Percentiles rank a stretch among this genome's conserved stretches.
These are phyloP conservation scores for Penicillium nucicola DNA, from an alignment of 495 filamentous ascomycete genomes.

Conservation along the genomic window DNA sequence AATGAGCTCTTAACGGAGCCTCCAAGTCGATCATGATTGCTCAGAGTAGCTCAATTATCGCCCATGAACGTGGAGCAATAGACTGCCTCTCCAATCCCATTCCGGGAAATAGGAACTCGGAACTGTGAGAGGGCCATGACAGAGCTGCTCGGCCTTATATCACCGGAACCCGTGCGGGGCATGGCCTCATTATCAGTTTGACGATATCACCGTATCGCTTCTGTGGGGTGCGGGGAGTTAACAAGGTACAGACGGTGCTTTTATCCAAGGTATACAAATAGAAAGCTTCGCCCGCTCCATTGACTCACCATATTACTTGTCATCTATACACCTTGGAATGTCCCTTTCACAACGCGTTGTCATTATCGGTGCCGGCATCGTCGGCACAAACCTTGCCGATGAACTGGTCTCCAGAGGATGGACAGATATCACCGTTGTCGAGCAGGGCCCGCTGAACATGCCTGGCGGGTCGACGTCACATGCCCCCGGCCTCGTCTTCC, in stretches of 20 bases:
- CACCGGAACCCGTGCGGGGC: conserved; percentile 8
- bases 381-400: conserved; percentile 51
- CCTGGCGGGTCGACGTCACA: conserved; percentile 53
- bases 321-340: conserved; percentile 8
- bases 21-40: neutral
- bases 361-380: conserved; percentile 54
- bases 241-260: neutral
- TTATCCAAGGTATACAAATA: neutral
- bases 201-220: neutral
- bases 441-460: conserved; percentile 49
- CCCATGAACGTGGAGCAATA: neutral
- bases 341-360: conserved; percentile 34
- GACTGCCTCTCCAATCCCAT: neutral
- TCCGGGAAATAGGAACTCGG: neutral
- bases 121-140: neutral
- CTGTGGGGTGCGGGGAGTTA: conserved; percentile 1
- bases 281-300: neutral
- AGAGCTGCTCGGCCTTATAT: conserved; percentile 1
- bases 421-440: conserved; percentile 50
- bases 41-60: neutral
- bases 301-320: neutral
- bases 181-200: conserved; percentile 1
- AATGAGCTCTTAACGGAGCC: neutral
- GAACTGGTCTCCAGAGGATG: conserved; percentile 50
- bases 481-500: conserved; percentile 51